A percentile compares a stretch with the other conserved stretches of the same genome.
These are phyloP conservation scores for Linum trigynum DNA, from an alignment of 345 rosid genomes.

Conservation along the genomic window DNA sequence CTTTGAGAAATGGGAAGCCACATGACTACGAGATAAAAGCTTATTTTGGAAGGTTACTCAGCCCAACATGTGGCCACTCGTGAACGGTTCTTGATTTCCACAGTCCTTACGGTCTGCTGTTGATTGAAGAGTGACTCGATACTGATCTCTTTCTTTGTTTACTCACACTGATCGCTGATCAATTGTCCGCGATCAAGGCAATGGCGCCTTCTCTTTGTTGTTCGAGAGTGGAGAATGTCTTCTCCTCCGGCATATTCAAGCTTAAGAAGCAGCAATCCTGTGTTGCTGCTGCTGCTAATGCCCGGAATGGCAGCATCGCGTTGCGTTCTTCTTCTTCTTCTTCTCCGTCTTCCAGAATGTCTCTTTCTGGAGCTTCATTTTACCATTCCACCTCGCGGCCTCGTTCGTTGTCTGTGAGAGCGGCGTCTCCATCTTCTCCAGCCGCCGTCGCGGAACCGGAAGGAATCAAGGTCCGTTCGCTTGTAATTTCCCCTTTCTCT, in stretches of 20 bases:
- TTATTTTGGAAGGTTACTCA: not conserved
- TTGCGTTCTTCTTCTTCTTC: constrained; percentile 26
- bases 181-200: not conserved
- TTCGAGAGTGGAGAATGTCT: constrained; percentile 29
- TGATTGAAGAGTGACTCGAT: too few relatives aligned
- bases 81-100: not conserved
- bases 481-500: not conserved
- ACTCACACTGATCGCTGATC: not conserved
- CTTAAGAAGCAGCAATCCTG: constrained; percentile 3
- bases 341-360: constrained; percentile 16
- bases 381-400: constrained; percentile 7
- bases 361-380: constrained; percentile 16
- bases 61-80: not conserved
- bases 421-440: constrained; percentile 48
- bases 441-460: constrained; percentile 52
- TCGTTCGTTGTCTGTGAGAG: constrained; percentile 19
- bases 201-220: constrained; percentile 34
- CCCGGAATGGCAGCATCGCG: not conserved
- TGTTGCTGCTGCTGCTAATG: not conserved
- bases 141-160: too few relatives aligned
- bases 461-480: constrained; percentile 50
- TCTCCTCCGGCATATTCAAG: constrained; percentile 14
- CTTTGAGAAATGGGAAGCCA: not conserved
- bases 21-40: not conserved
- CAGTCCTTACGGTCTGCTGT: not conserved